These are phyloP conservation scores for Amoeboaphelidium protococcarum DNA, from an alignment of 371 early-diverging fungal genomes.

Conservation along the genomic window DNA sequence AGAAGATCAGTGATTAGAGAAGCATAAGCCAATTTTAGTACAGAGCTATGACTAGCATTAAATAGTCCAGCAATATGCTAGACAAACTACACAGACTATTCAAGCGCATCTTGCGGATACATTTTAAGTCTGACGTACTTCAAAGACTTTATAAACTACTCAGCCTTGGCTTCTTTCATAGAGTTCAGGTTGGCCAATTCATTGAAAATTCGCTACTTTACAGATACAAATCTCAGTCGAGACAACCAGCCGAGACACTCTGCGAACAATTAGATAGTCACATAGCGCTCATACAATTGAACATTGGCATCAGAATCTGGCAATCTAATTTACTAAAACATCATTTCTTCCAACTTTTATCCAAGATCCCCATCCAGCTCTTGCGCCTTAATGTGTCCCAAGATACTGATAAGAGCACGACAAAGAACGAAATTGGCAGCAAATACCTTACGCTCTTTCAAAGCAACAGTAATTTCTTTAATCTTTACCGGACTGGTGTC, in stretches of 20 bases:
- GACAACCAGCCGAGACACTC: slow-evolving; percentile 67
- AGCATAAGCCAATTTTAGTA: slow-evolving; percentile 72
- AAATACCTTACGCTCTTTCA: slow-evolving; percentile 6
- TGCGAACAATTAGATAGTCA: slow-evolving; percentile 57
- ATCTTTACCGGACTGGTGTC: not conserved
- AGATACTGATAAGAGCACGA: slow-evolving; percentile 54
- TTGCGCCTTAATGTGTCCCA: slow-evolving; percentile 35
- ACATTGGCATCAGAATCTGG: slow-evolving; percentile 53
- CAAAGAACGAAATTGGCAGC: slow-evolving; percentile 67
- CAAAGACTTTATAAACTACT: slow-evolving; percentile 64
- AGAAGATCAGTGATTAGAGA: slow-evolving; percentile 63
- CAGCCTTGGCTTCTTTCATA: slow-evolving; percentile 48
- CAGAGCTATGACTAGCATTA: slow-evolving; percentile 40
- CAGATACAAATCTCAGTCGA: slow-evolving; percentile 57
- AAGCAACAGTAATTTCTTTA: not conserved
- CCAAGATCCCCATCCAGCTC: slow-evolving; percentile 59
- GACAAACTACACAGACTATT: slow-evolving; percentile 77
- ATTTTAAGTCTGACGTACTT: slow-evolving; percentile 59
- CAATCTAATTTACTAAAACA: slow-evolving; percentile 60
- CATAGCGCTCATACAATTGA: slow-evolving; percentile 34
- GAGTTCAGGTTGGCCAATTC: slow-evolving; percentile 31
- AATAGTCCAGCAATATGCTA: slow-evolving; percentile 62
- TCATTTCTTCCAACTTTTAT: slow-evolving; percentile 61
- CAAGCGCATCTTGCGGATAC: slow-evolving; percentile 68
- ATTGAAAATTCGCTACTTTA: slow-evolving; percentile 72